phyloP scores from a whole-genome alignment of 352 stramenopile genomes.

The Pythium vanterpoolii region DNA sequence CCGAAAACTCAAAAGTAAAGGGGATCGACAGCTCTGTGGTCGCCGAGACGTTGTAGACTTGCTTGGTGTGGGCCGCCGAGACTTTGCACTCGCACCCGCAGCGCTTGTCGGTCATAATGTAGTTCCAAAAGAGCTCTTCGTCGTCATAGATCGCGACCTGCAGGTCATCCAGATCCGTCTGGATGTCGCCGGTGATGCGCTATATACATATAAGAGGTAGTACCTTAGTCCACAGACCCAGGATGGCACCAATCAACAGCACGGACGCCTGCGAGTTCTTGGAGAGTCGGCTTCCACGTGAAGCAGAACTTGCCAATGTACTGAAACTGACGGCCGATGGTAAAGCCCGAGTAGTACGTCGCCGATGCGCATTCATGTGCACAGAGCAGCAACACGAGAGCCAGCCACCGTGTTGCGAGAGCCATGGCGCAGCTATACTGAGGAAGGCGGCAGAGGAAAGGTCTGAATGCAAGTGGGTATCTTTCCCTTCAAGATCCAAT shows the following conservation, averaged over 20 bases:
- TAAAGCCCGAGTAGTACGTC: conserved; percentile 57
- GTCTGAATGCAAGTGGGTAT: not conserved
- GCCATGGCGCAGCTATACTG: not conserved
- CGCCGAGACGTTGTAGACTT: conserved; percentile 60
- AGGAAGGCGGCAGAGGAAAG: not conserved
- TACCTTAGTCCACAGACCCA: not conserved
- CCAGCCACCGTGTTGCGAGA: not conserved
- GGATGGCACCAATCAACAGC: not conserved
- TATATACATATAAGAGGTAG: conserved; percentile 17
- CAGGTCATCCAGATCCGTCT: conserved; percentile 57
- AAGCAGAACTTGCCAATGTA: conserved; percentile 86
- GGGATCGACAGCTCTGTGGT: conserved; percentile 42
- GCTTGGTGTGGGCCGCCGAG: conserved; percentile 59
- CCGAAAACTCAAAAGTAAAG: conserved; percentile 59
- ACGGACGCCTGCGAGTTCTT: conserved; percentile 55
- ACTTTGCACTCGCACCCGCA: conserved; percentile 79
- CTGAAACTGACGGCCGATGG: conserved; percentile 65
- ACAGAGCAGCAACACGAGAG: not conserved
- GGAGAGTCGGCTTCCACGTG: conserved; percentile 51
- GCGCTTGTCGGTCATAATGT: conserved; percentile 51
- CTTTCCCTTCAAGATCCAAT: conserved; percentile 26
- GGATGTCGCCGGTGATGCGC: conserved; percentile 54
- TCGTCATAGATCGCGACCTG: conserved; percentile 82
- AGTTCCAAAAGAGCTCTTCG: conserved; percentile 75
- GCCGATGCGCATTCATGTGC: conserved; percentile 9